A percentile compares a stretch with the other conserved stretches of the same genome.
Evolutionary conservation across 768 basidiomycete genomes (phyloP).

Genomic region (Auricularia sp.): DNA sequence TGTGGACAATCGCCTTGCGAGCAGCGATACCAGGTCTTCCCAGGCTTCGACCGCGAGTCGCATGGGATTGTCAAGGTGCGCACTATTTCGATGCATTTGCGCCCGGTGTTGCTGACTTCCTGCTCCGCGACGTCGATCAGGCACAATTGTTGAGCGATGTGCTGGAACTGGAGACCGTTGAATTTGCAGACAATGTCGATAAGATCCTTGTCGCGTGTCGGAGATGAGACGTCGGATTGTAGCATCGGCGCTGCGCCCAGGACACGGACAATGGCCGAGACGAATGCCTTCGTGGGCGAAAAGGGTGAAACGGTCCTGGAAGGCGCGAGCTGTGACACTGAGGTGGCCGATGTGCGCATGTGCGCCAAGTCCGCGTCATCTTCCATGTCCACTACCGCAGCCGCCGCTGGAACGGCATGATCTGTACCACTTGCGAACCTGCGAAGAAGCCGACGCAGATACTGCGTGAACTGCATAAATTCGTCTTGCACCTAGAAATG

Average conservation of each 20-base stretch:
- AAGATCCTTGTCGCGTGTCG: constrained; percentile 52
- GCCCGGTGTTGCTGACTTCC: not conserved
- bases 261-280: constrained; percentile 20
- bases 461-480: constrained; percentile 21
- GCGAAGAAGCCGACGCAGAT: constrained; percentile 34
- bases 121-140: not conserved
- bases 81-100: not conserved
- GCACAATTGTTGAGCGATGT: constrained; percentile 28
- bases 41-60: not conserved
- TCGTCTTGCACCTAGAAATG: constrained; percentile 42
- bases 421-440: constrained; percentile 20
- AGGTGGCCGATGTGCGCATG: not conserved
- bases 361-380: not conserved
- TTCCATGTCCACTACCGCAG: not conserved
- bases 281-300: not conserved
- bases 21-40: not conserved
- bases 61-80: not conserved
- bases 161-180: constrained; percentile 44
- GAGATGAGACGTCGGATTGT: constrained; percentile 46
- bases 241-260: constrained; percentile 54
- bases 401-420: not conserved
- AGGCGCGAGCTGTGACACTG: not conserved
- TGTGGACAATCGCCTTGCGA: not conserved
- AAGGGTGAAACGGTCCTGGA: not conserved
- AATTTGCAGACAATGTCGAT: constrained; percentile 41